These are phyloP conservation scores for Phyllosticta ampelicida DNA, from an alignment of 2,329 filamentous ascomycete genomes.

Conservation along the genomic window DNA sequence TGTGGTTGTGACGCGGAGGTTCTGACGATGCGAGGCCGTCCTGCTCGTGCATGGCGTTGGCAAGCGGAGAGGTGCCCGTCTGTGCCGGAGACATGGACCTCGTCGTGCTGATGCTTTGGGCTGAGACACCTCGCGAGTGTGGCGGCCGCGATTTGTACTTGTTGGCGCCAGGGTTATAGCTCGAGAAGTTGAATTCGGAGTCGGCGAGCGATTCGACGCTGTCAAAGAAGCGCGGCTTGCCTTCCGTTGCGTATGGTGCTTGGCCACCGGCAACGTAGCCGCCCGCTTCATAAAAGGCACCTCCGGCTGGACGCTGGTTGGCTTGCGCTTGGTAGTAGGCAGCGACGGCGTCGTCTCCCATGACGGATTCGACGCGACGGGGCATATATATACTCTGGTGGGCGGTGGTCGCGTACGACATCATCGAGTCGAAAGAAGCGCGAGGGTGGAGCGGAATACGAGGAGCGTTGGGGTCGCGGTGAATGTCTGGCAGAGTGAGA, in stretches of 20 bases:
- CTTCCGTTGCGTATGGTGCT: constrained; percentile 17
- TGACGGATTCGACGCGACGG: constrained; percentile 60
- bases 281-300: constrained; percentile 29
- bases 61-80: constrained; percentile 1
- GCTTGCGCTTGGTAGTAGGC: constrained; percentile 61
- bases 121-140: constrained; percentile 18
- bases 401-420: constrained; percentile 45
- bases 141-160: constrained; percentile 17
- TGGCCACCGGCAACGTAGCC: constrained; percentile 8
- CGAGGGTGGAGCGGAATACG: constrained; percentile 43
- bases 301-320: constrained; percentile 34
- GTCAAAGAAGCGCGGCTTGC: constrained; percentile 23
- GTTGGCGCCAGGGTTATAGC: not conserved
- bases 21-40: not conserved
- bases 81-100: constrained; percentile 4
- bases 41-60: not conserved
- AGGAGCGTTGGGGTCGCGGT: constrained; percentile 36
- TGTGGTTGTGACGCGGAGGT: not conserved
- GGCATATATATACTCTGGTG: constrained; percentile 51
- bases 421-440: constrained; percentile 56
- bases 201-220: constrained; percentile 27
- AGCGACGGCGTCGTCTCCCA: constrained; percentile 64
- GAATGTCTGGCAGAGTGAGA: constrained; percentile 42
- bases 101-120: constrained; percentile 11
- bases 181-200: constrained; percentile 18